Percentiles rank a stretch among this genome's conserved stretches.
These are phyloP conservation scores for Hanseniaspora guilliermondii DNA, from an alignment of 805 yeast species.

Conservation along the genomic window DNA sequence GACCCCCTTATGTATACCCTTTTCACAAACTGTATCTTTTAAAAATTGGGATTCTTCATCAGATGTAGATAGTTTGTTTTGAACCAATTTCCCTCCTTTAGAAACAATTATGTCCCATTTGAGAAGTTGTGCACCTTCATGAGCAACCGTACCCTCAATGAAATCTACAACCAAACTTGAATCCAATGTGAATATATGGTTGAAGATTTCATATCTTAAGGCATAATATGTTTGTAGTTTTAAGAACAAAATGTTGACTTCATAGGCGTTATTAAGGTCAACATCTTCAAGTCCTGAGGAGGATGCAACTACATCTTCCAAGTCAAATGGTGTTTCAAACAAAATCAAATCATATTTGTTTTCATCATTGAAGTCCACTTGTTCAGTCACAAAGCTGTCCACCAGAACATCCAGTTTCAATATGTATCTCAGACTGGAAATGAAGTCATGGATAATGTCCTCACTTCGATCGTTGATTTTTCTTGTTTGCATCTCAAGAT, in stretches of 20 bases:
- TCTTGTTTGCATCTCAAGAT: not conserved
- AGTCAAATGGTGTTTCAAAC: not conserved
- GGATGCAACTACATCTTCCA: constrained; percentile 1
- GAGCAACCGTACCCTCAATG: not conserved
- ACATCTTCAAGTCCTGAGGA: not conserved
- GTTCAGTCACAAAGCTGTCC: constrained; percentile 4
- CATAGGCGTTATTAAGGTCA: not conserved
- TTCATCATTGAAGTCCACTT: not conserved
- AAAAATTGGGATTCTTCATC: not conserved
- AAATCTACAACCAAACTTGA: not conserved
- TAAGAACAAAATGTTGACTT: not conserved
- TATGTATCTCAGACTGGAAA: not conserved
- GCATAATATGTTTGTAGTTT: not conserved
- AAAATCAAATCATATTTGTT: not conserved
- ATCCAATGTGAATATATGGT: not conserved
- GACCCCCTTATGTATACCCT: constrained; percentile 7
- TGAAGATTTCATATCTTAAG: not conserved
- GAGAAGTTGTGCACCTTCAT: not conserved
- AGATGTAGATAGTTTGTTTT: not conserved
- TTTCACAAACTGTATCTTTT: not conserved
- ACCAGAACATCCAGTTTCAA: not conserved
- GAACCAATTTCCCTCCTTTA: not conserved
- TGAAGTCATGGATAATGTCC: not conserved
- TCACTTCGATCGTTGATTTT: not conserved
- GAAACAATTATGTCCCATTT: not conserved